These are phyloP conservation scores for Camillea tinctor DNA, from an alignment of 2,329 filamentous ascomycete species.

Conservation along the genomic window DNA sequence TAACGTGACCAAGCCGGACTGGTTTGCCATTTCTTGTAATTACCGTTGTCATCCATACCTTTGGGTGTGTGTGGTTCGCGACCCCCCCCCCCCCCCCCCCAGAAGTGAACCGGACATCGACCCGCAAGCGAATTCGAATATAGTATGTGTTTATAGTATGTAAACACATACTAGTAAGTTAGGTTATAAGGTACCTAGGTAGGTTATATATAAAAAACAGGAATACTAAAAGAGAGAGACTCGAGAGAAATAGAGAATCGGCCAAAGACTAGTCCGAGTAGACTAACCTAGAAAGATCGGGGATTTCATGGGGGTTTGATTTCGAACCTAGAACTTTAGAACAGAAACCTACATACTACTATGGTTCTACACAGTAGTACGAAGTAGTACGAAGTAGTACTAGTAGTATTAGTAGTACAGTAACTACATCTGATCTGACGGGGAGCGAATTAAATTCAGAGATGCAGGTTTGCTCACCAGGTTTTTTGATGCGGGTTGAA, in stretches of 20 bases:
- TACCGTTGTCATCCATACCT: not conserved
- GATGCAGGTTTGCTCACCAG: not conserved
- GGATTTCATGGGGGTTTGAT: no score
- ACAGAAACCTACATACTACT: no score
- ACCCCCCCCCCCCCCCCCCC: no score
- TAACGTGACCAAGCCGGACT: not conserved
- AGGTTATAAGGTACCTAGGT: not conserved
- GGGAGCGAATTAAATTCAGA: not conserved
- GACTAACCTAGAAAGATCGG: no score
- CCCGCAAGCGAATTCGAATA: not conserved
- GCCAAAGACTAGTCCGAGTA: not conserved
- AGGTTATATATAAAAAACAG: no score
- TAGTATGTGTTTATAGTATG: no score
- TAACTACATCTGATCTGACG: not conserved
- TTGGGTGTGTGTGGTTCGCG: not conserved
- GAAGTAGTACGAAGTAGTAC: no score
- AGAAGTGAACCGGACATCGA: not conserved
- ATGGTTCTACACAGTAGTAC: no score
- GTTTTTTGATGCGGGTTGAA: not conserved
- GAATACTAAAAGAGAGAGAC: no score
- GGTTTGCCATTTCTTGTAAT: not conserved
- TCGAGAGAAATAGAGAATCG: no score
- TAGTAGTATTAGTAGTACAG: no score
- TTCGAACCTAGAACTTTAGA: not conserved
- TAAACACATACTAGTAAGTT: no score